Base-by-base conservation (phyloP, 805 yeast species). In the Yarrowia sp. region DNA sequence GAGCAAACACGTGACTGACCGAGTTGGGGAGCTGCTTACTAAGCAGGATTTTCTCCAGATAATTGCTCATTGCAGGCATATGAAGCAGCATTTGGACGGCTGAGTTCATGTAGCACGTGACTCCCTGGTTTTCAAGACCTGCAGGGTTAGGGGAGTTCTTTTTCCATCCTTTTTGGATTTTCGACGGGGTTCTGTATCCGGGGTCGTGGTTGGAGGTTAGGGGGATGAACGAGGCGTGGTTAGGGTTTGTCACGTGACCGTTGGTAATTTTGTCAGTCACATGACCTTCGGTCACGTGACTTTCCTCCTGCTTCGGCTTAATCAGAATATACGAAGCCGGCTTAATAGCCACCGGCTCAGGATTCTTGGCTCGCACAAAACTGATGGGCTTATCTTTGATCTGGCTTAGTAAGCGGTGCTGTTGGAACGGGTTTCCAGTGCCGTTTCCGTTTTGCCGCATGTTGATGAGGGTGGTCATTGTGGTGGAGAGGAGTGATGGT, bases 21-120 rank as follows among this genome's bases (percentile, higher is more conserved):
- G 71, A 66, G 7, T 61, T 57, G 6, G 57, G 64, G 11, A 66
- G 53, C 15, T 63, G 65, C 22, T 69, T 69, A 58, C 84, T 79
- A 66, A 85, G 83, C 47, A 85, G 86, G 7, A 91, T 83, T 66
- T 89, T 92, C 45, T 81, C 78, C 64, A 95, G 77, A 73, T 92
- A 95, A 73, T 90, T 93, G 70, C 89, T 89, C 65, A 93, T 76
- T 4, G 98, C 96, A 8, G 99, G 98, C 17, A 92, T 85, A 72
- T 93, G 99, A 39, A 92, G 77, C 80, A 95, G 77, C 1, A 96
- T 86, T 78, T 93, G 98, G 31, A 95, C 86, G 1, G 98, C 98
- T 7, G 97, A 88, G 75, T 95, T 93, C 84, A 93, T 92, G 77
- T 93, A 93, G 75, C 99, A 93, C 3, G 98, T 93, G 51, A 95